Base-by-base conservation (phyloP, 2,329 filamentous ascomycete species). In the Colletotrichum ledebouriae region DNA sequence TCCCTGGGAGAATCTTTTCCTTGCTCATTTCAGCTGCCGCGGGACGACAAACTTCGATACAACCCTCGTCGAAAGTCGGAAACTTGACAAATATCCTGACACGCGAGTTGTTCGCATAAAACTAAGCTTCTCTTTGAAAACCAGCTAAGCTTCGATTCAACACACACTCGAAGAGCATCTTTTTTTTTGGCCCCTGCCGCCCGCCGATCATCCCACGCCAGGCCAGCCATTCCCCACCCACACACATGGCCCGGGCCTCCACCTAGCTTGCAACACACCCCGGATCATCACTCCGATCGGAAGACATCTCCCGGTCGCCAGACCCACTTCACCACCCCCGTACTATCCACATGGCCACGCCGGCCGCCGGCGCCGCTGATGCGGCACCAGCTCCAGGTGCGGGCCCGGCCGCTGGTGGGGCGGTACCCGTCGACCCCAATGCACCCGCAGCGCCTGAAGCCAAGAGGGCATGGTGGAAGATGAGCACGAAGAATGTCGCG, bases 221-320 rank as follows among this genome's bases (percentile, higher is more conserved):
- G 55, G 9, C 50, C 46, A 29, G 3, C 33, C 44, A 5, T 22
- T 41, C 49, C 15, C 55, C 55, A 57, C 47, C 25, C 64, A 59
- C 64, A 55, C 47, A 55, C 47, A 68, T 68, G 65, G 65, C 61
- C 65, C 61, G 65, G 65, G 34, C 55, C 61, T 65, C 49, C 55
- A 68, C 55, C 25, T 68, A 68, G 61, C 47, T 34, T 59, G 20
- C 60, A 53, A 58, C 42, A n/a, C 50, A n/a, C 42, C n/a, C 49
- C 33, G 41, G 49, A 53, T 33, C 22, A 29, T 22, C 20, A 59
- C 22, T 44, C 63, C 22, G 56, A 67, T 64, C 46, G 37, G 44
- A 58, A 25, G 33, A 37, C 25, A 13, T 15, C 46, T 34, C 53
- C 39, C 60, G 53, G 62, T 42, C 22, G 25, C 15, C 25, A 41